A percentile compares a stretch with the other conserved stretches of the same genome.
These are phyloP conservation scores for Acanthamoeba royreba DNA, from an alignment of 208 protist genomes.

Conservation along the genomic window DNA sequence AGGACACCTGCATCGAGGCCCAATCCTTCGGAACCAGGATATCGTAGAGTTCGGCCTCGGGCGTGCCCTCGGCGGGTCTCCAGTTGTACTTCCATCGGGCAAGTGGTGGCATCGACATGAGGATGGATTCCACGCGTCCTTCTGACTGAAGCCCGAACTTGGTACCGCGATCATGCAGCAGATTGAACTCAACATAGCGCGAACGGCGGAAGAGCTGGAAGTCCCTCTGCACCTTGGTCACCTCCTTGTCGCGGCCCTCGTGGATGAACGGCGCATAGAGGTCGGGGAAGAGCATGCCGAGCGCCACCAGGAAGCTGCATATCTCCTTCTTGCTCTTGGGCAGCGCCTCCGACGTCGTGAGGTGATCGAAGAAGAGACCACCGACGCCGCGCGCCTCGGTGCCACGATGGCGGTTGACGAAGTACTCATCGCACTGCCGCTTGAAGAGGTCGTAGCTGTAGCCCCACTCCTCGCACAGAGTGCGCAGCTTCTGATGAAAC, in stretches of 20 bases:
- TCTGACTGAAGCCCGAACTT: slow-evolving; percentile 87
- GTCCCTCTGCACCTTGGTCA: slow-evolving; percentile 65
- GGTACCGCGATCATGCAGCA: slow-evolving; percentile 79
- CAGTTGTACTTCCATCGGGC: slow-evolving; percentile 64
- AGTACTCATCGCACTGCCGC: slow-evolving; percentile 85
- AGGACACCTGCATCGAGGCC: background rate
- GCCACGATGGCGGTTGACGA: slow-evolving; percentile 78
- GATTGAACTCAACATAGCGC: slow-evolving; percentile 86
- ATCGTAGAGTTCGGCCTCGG: slow-evolving; percentile 50
- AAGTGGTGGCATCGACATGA: slow-evolving; percentile 83
- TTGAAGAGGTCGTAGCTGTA: slow-evolving; percentile 82
- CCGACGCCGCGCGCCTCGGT: slow-evolving; percentile 84
- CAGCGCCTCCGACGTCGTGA: slow-evolving; percentile 32
- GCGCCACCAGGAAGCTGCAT: slow-evolving; percentile 76
- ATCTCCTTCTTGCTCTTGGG: slow-evolving; percentile 55
- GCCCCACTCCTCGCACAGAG: slow-evolving; percentile 73
- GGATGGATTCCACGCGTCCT: slow-evolving; percentile 85
- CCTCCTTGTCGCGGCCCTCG: slow-evolving; percentile 2
- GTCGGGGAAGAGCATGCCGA: slow-evolving; percentile 73
- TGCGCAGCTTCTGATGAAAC: slow-evolving; percentile 78
- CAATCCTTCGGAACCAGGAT: slow-evolving; percentile 16
- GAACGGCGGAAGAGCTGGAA: slow-evolving; percentile 85
- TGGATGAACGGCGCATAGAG: slow-evolving; percentile 81
- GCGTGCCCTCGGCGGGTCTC: slow-evolving; percentile 45
- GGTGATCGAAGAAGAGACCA: slow-evolving; percentile 87